These are phyloP conservation scores for Hamamelis virginiana DNA, from an alignment of 164 flowering plant genomes.

Conservation along the genomic window DNA sequence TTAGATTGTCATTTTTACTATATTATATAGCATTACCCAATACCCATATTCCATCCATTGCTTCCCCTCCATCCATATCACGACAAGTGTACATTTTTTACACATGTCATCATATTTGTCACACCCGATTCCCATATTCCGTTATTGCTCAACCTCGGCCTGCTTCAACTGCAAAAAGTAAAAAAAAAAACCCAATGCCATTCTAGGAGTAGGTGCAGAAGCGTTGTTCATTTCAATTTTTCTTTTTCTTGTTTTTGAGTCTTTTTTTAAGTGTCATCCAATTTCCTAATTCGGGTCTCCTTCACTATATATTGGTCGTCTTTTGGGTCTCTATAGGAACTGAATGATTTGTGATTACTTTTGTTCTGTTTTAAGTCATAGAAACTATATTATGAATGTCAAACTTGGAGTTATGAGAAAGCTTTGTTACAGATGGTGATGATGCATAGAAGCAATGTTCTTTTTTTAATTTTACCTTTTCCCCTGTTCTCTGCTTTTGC, in stretches of 20 bases:
- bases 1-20: slow-evolving; percentile 1
- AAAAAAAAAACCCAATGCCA: slow-evolving; percentile 20
- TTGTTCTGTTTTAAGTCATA: slow-evolving; percentile 22
- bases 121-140: slow-evolving; percentile 15
- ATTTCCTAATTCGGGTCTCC: slow-evolving; percentile 1
- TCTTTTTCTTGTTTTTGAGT: neutral
- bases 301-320: slow-evolving; percentile 4
- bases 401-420: slow-evolving; percentile 20
- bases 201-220: slow-evolving; percentile 57
- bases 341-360: slow-evolving; percentile 30
- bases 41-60: neutral
- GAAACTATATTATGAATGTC: slow-evolving; percentile 30
- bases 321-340: slow-evolving; percentile 24
- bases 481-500: no score
- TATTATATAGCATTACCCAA: slow-evolving; percentile 2
- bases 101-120: slow-evolving; percentile 46
- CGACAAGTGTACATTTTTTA: slow-evolving; percentile 66
- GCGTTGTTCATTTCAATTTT: slow-evolving; percentile 35
- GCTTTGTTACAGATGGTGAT: slow-evolving; percentile 20
- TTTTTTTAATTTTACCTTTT: slow-evolving; percentile 10
- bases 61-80: slow-evolving; percentile 8
- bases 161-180: slow-evolving; percentile 59
- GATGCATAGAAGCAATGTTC: slow-evolving; percentile 18
- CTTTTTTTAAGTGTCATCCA: neutral
- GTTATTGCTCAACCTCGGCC: slow-evolving; percentile 76